Evolutionary conservation across 2,329 filamentous ascomycete species (phyloP).

Genomic region (Teratosphaeria gauchensis): DNA sequence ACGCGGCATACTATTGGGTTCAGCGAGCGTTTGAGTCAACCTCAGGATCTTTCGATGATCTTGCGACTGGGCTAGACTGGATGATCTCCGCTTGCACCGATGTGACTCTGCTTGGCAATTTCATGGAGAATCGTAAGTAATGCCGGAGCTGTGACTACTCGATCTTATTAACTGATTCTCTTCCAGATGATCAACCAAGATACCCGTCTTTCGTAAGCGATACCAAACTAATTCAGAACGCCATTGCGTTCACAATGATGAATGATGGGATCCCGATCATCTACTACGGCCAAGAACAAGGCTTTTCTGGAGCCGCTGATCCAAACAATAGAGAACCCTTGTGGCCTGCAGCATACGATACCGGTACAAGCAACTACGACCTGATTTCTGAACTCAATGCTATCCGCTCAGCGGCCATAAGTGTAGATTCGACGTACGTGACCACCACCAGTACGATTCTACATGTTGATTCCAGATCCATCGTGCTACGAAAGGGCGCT

Average conservation of each 20-base stretch:
- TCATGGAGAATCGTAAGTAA: slow-evolving; percentile 14
- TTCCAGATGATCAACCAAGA: slow-evolving; percentile 27
- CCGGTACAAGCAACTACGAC: not conserved
- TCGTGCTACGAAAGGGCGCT: slow-evolving; percentile 43
- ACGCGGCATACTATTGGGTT: not conserved
- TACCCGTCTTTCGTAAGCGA: slow-evolving; percentile 35
- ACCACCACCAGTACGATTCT: slow-evolving; percentile 14
- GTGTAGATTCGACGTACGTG: not conserved
- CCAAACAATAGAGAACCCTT: slow-evolving; percentile 7
- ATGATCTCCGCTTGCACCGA: slow-evolving; percentile 2
- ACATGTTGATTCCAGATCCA: slow-evolving; percentile 31
- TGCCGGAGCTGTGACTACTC: not conserved
- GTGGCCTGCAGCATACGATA: not conserved
- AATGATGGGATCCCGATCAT: slow-evolving; percentile 13
- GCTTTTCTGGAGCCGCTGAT: slow-evolving; percentile 5
- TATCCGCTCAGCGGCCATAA: not conserved
- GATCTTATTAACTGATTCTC: not conserved
- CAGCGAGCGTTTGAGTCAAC: slow-evolving; percentile 1
- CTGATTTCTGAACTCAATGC: not conserved
- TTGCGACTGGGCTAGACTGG: slow-evolving; percentile 20
- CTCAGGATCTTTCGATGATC: slow-evolving; percentile 13
- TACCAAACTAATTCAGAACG: slow-evolving; percentile 8
- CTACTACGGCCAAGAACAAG: slow-evolving; percentile 5
- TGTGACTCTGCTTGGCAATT: slow-evolving; percentile 8
- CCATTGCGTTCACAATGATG: slow-evolving; percentile 8